Evolutionary conservation across 192 early-diverging fungal genomes (phyloP).

Genomic region (Coemansia sp.): DNA sequence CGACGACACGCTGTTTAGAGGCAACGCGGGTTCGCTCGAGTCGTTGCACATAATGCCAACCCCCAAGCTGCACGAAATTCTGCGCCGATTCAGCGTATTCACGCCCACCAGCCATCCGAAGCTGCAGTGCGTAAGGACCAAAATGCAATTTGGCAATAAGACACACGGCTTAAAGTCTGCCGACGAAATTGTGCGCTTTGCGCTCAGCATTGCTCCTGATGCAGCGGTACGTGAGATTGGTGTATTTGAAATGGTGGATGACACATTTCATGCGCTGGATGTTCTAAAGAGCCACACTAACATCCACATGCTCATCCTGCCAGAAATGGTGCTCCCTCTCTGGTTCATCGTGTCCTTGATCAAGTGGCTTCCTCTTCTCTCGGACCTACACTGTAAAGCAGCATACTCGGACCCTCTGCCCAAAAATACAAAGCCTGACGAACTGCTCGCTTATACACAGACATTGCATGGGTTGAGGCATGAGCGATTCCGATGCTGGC

Average conservation of each 20-base stretch:
- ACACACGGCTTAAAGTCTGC: background rate
- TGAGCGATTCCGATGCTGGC: background rate
- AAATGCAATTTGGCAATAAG: background rate
- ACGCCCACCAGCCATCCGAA: background rate
- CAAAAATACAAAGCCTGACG: background rate
- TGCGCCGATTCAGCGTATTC: background rate
- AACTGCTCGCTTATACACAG: background rate
- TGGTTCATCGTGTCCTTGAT: background rate
- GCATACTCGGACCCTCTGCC: background rate
- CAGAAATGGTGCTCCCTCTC: background rate
- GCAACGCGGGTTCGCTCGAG: background rate
- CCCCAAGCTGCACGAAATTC: background rate
- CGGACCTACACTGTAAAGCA: background rate
- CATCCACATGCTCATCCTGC: background rate
- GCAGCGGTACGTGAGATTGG: background rate
- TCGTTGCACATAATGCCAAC: background rate
- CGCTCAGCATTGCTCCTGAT: background rate
- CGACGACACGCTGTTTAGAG: constrained; percentile 11
- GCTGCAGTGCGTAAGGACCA: background rate
- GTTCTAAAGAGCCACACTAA: background rate
- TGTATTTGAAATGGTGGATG: background rate
- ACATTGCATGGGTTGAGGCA: background rate
- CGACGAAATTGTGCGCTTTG: background rate
- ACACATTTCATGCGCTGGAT: background rate
- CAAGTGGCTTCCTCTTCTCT: background rate